Conservation (phyloP, 1,284 basidiomycete genomes). For the Malassezia restricta region DNA sequence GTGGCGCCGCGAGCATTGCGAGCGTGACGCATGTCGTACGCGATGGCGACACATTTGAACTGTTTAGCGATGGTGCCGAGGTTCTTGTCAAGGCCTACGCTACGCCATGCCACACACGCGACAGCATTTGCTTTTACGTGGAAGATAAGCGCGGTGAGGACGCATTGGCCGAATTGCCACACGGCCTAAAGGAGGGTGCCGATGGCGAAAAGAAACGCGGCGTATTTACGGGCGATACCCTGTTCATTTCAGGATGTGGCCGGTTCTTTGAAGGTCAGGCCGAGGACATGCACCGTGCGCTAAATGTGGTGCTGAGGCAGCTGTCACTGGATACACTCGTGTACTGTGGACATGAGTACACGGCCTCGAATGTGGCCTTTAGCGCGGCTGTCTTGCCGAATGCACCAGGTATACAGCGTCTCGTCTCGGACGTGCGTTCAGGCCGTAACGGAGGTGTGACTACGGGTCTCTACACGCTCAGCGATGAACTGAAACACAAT, state of each 20-base stretch:
- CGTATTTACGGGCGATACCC: constrained; percentile 92
- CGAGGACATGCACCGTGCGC: constrained; percentile 71
- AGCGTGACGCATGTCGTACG: constrained; percentile 61
- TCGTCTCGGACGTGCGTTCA: constrained; percentile 43
- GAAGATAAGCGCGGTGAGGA: constrained; percentile 49
- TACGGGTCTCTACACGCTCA: constrained; percentile 68
- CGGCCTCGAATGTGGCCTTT: constrained; percentile 43
- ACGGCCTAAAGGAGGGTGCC: constrained; percentile 48
- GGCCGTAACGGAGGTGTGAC: constrained; percentile 52
- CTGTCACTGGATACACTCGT: constrained; percentile 71
- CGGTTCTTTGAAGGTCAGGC: constrained; percentile 89
- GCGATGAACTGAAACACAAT: constrained; percentile 58
- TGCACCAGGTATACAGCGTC: constrained; percentile 53
- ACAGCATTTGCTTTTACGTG: constrained; percentile 81
- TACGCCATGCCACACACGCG: constrained; percentile 92
- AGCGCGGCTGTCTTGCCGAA: constrained; percentile 54
- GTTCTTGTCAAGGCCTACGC: constrained; percentile 50
- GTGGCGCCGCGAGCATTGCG: constrained; percentile 62
- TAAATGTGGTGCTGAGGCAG: constrained; percentile 55
- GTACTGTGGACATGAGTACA: constrained; percentile 66
- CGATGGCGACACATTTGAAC: constrained; percentile 24
- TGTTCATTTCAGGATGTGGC: constrained; percentile 87
- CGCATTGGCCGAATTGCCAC: not conserved
- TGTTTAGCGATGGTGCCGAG: constrained; percentile 17
- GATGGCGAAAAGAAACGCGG: constrained; percentile 52